Percentiles rank a stretch among this genome's conserved stretches.
These are phyloP conservation scores for Ceratobasidium sp. DNA, from an alignment of 1,284 basidiomycete genomes.

Conservation along the genomic window DNA sequence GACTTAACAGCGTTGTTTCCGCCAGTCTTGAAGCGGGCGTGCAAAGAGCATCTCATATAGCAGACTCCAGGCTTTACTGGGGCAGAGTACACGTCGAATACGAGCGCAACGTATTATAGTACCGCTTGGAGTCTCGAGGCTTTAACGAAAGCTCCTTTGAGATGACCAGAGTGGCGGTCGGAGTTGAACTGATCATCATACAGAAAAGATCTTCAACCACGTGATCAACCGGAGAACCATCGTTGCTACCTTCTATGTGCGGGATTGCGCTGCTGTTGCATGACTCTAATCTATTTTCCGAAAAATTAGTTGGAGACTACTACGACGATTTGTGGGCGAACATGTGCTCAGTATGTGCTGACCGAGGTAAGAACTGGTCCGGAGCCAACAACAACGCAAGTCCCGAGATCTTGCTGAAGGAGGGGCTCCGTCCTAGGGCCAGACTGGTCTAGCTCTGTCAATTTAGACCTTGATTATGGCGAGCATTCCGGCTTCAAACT, in stretches of 20 bases:
- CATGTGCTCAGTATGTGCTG: conserved; percentile 31
- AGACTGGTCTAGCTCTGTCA: conserved; percentile 26
- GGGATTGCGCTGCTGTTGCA: conserved; percentile 21
- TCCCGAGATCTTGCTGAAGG: not conserved
- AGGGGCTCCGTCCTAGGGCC: not conserved
- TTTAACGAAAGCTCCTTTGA: too few species aligned
- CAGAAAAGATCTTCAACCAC: conserved; percentile 37
- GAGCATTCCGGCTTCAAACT: not conserved
- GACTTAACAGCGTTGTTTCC: not conserved
- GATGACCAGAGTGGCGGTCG: not conserved
- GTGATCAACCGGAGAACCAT: not conserved
- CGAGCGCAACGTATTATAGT: not conserved
- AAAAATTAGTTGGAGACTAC: not conserved
- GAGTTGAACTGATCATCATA: not conserved
- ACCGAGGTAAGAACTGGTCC: conserved; percentile 31
- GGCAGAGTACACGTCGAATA: not conserved
- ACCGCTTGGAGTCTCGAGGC: too few species aligned
- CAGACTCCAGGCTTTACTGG: not conserved
- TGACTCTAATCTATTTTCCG: not conserved
- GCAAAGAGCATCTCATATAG: conserved; percentile 38
- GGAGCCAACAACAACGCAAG: not conserved
- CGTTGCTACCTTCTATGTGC: conserved; percentile 8
- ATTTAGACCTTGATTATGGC: not conserved
- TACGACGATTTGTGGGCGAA: not conserved
- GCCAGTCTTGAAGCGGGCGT: conserved; percentile 16